phyloP scores from a whole-genome alignment of 2,329 filamentous ascomycete genomes.

The Fusarium staphyleae region DNA sequence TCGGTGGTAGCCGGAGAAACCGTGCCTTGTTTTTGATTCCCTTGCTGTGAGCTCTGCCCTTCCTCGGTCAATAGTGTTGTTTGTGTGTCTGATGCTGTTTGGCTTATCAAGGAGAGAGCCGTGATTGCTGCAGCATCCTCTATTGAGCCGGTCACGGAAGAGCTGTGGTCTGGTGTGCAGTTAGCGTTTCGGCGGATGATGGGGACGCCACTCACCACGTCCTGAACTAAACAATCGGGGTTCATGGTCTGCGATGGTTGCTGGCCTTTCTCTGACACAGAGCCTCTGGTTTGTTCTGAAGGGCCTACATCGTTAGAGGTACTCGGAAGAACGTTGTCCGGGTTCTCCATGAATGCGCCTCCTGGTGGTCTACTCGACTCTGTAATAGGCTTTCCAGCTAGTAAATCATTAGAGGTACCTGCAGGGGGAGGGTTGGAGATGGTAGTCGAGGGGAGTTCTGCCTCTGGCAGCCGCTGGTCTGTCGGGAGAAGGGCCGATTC shows the following conservation, averaged over 20 bases:
- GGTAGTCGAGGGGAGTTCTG: neutral
- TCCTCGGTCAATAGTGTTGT: neutral
- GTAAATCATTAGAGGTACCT: neutral
- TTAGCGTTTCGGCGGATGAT: conserved; percentile 37
- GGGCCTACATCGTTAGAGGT: neutral
- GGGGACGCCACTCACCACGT: conserved; percentile 38
- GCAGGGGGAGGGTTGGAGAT: neutral
- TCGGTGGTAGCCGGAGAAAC: neutral
- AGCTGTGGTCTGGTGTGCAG: conserved; percentile 37
- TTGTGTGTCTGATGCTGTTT: neutral
- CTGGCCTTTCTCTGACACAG: neutral
- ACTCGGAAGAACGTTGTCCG: neutral
- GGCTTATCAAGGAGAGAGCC: neutral
- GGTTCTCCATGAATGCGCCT: conserved; percentile 21
- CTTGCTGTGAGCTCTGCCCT: neutral
- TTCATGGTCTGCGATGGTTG: neutral
- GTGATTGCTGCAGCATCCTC: neutral
- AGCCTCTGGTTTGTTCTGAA: neutral
- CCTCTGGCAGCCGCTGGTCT: neutral
- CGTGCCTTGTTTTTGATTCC: neutral
- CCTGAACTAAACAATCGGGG: conserved; percentile 11
- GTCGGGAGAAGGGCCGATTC: conserved; percentile 2
- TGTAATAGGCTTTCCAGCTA: neutral
- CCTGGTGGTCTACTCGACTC: conserved; percentile 9
- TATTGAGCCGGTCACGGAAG: neutral